These are phyloP conservation scores for Fusarium praegraminearum DNA, from an alignment of 2,329 filamentous ascomycete species.

Conservation along the genomic window DNA sequence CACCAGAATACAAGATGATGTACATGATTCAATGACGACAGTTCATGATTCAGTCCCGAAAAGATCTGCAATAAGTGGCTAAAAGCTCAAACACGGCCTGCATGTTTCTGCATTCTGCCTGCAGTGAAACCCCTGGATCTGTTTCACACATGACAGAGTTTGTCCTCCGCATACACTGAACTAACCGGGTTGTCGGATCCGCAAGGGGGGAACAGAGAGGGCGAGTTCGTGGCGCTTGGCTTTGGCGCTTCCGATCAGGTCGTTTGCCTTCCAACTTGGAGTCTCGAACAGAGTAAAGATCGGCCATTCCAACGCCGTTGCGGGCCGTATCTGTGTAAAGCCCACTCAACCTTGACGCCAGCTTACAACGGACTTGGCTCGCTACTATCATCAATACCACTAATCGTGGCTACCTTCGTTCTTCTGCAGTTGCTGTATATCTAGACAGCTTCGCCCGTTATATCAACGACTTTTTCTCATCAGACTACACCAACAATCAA, in stretches of 20 bases:
- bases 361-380: slow-evolving; percentile 22
- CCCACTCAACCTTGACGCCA: slow-evolving; percentile 31
- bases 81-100: slow-evolving; percentile 21
- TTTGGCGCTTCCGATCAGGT: slow-evolving; percentile 30
- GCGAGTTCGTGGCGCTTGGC: slow-evolving; percentile 29
- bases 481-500: slow-evolving; percentile 15
- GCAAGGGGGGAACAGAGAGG: background rate
- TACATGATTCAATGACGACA: slow-evolving; percentile 5
- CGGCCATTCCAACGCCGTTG: slow-evolving; percentile 33
- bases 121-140: slow-evolving; percentile 5
- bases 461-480: slow-evolving; percentile 1
- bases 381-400: background rate
- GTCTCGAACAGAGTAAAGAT: slow-evolving; percentile 38
- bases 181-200: slow-evolving; percentile 8
- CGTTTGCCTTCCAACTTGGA: slow-evolving; percentile 4
- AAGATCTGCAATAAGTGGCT: slow-evolving; percentile 28
- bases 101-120: slow-evolving; percentile 20
- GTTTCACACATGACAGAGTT: slow-evolving; percentile 28
- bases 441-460: slow-evolving; percentile 13
- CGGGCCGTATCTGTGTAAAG: slow-evolving; percentile 8
- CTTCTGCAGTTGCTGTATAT: slow-evolving; percentile 24
- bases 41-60: slow-evolving; percentile 11
- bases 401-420: background rate
- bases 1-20: background rate
- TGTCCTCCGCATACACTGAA: background rate